Base-by-base conservation (phyloP, 129 eudicot species). In the Centella asiatica region DNA sequence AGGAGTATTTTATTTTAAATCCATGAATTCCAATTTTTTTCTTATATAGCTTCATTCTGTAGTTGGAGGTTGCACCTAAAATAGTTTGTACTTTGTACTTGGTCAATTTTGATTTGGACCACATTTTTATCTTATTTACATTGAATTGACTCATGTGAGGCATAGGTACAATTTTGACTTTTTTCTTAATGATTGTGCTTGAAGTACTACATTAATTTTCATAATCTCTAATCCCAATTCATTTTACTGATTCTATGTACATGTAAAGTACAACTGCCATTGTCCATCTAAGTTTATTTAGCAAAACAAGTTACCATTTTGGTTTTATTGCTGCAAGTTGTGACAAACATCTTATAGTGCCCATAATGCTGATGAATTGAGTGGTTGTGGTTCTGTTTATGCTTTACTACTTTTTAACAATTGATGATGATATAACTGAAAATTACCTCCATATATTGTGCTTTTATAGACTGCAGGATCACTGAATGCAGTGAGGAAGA, bases 401-500 rank as follows among this genome's bases (percentile, higher is more conserved):
- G 28, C 47, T 65, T 29, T 65, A 18, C 46, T 33, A 34, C 59
- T 49, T 48, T 32, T 48, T 15, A n/a, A 11, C 22, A 50, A 9
- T 49, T 49, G 27, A 65, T 65, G 25, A 40, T 4, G 1, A 31
- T 57, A 54, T 44, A 57, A 64, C 76, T 45, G 64, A 68, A 60
- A 56, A 11, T 71, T 69, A 15, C 57, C 70, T 64, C 34, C 10
- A 23, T 76, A 47, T 13, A 25, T 44, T 33, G 5, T 73, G 51
- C 40, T 46, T 33, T 33, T 22, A 69, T 19, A 73, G 80, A 70
- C 72, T 33, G 49, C 48, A 46, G 19, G 40, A 44, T 28, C 47
- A 60, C 45, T 67, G 70, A 75, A 60, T 52, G 44, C 72, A 42
- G 46, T 54, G 53, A 53, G 68, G 66, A 67, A 58, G 73, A 65